Conservation (phyloP, 805 yeast species). For the Kuraishia cidri region DNA sequence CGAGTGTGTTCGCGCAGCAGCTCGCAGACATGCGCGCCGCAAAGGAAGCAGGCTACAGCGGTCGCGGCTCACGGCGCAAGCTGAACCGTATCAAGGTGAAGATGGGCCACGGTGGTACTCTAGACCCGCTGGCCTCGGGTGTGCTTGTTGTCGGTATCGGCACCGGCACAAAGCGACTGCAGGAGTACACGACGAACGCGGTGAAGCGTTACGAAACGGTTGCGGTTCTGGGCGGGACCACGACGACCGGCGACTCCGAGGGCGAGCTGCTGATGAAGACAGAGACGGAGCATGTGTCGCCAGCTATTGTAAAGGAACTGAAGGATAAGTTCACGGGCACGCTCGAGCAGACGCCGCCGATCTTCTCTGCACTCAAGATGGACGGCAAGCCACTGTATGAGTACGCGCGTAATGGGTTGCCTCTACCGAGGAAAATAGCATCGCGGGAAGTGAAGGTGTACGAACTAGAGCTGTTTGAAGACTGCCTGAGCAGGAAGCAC, state of each 20-base stretch:
- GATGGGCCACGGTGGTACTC: constrained; percentile 97
- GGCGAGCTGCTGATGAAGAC: constrained; percentile 68
- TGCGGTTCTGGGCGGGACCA: constrained; percentile 81
- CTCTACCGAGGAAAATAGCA: constrained; percentile 78
- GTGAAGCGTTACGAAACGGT: constrained; percentile 74
- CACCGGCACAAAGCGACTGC: constrained; percentile 75
- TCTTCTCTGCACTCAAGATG: constrained; percentile 89
- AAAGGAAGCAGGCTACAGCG: constrained; percentile 30
- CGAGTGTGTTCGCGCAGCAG: constrained; percentile 48
- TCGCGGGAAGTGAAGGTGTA: constrained; percentile 61
- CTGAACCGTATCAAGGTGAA: constrained; percentile 56
- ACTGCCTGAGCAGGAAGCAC: constrained; percentile 48
- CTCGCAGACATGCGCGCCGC: constrained; percentile 39
- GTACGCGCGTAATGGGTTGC: constrained; percentile 82
- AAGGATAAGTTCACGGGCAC: constrained; percentile 70
- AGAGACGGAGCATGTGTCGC: constrained; percentile 45
- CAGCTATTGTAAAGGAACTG: constrained; percentile 37
- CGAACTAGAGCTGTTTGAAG: constrained; percentile 42
- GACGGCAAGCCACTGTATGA: constrained; percentile 92
- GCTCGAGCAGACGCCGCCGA: constrained; percentile 87
- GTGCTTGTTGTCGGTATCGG: constrained; percentile 91
- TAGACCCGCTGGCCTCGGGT: constrained; percentile 96
- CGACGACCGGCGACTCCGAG: constrained; percentile 91
- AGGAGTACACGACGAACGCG: constrained; percentile 63
- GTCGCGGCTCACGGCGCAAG: constrained; percentile 41